Evolutionary conservation across 1,284 basidiomycete genomes (phyloP).

Genomic region (Heterobasidion parviporum): DNA sequence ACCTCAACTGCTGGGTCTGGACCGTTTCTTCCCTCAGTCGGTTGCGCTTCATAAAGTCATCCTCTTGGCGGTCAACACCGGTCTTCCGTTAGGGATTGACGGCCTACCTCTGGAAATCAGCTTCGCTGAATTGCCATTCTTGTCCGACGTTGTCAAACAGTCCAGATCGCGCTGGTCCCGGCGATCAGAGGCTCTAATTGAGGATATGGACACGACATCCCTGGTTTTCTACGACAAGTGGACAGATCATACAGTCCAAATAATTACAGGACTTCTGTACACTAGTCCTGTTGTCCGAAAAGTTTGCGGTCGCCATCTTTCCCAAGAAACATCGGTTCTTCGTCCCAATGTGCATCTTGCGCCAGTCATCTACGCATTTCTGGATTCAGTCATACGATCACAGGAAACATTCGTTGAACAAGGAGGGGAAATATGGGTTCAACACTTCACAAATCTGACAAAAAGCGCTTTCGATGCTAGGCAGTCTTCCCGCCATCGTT

Average conservation of each 20-base stretch:
- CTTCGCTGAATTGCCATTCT: constrained; percentile 5
- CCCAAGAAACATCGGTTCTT: constrained; percentile 10
- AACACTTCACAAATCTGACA: constrained; percentile 14
- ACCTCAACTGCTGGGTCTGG: constrained; percentile 14
- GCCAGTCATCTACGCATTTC: constrained; percentile 30
- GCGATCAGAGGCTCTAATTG: constrained; percentile 16
- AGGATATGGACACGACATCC: constrained; percentile 17
- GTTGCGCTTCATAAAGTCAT: constrained; percentile 38
- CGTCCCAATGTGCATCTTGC: constrained; percentile 25
- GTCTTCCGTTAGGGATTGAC: constrained; percentile 34
- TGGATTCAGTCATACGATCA: constrained; percentile 20
- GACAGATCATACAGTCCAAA: constrained; percentile 31
- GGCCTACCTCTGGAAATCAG: constrained; percentile 17
- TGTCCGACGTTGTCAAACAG: constrained; percentile 8
- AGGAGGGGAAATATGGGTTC: constrained; percentile 3
- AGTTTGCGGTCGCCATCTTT: constrained; percentile 22
- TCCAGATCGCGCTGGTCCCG: constrained; percentile 14
- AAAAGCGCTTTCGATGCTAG: constrained; percentile 7
- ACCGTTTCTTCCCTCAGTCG: constrained; percentile 25
- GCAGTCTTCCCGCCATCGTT: constrained; percentile 5
- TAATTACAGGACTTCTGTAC: constrained; percentile 37
- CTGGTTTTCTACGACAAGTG: constrained; percentile 31
- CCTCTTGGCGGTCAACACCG: constrained; percentile 29
- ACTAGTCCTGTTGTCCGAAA: constrained; percentile 14
- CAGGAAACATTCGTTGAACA: neutral